Base-by-base conservation (phyloP, 495 filamentous ascomycete species). In the Neurospora sp. region DNA sequence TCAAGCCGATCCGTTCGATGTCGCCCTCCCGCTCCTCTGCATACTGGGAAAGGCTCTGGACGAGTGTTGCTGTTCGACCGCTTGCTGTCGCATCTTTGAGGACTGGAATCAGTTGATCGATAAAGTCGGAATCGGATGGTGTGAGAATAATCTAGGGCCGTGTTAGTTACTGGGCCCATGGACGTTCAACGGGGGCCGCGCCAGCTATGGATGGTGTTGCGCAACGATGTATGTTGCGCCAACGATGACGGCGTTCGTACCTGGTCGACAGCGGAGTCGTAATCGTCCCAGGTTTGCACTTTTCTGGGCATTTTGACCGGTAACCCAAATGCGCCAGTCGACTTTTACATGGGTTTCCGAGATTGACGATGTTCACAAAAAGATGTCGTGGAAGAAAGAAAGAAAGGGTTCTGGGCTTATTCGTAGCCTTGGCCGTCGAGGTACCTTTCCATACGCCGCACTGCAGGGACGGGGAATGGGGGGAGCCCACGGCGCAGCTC, bases 1-100 rank as follows among this genome's bases (percentile, higher is more conserved):
- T 93, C 78, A 95, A 92, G 79, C 96, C 97, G 74, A 99, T 96
- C 14, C 89, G 88, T 82, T 99, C 96, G 72, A 99, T 98, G 75
- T 98, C 94, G 3, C 86, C 80, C 78, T 99, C 96, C 70, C 94
- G 91, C 69, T 96, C 91, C 71, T 89, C 88, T 39, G 94, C 91
- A 81, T 97, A 94, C 69, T 89, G 88, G 16, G 89, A 87, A 41
- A 99, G 83, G 70, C 90, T 89, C 72, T 94, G 91, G 69, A 94
- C 84, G 61, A 99, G 90, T 70, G 90, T 87, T 27, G 86, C 84
- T 8, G 92, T 90, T 68, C 92, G 89, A 70, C 90, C 89, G n/a
- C 91, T 90, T 69, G 88, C 84, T 68, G 92, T 91, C 75, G 93
- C 93, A 86, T 97, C 94, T 84, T 92, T 93, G 65, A 99, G 91